Evolutionary conservation across 2,329 filamentous ascomycete species (phyloP).

Genomic region (Tolypocladium pustulatum): DNA sequence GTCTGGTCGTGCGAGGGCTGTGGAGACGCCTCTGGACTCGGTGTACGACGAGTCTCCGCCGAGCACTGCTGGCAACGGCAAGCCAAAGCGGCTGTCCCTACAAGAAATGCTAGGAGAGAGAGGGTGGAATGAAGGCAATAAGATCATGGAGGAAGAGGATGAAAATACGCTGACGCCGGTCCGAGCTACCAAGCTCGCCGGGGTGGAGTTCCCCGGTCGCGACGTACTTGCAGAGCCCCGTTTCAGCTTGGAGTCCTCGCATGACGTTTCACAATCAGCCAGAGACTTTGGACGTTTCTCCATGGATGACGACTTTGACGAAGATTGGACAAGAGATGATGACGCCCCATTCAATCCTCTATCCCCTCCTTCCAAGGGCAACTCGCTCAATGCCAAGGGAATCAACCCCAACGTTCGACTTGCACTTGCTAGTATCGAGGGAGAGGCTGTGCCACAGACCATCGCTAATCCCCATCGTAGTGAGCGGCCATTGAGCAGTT

Average conservation of each 20-base stretch:
- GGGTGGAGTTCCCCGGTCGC: slow-evolving; percentile 6
- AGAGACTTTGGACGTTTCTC: slow-evolving; percentile 41
- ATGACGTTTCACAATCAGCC: slow-evolving; percentile 21
- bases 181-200: slow-evolving; percentile 22
- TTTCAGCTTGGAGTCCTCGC: slow-evolving; percentile 18
- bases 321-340: slow-evolving; percentile 50
- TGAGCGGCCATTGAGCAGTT: slow-evolving; percentile 52
- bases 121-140: slow-evolving; percentile 42
- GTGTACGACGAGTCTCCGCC: slow-evolving; percentile 74
- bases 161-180: slow-evolving; percentile 44
- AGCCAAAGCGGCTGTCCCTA: slow-evolving; percentile 45
- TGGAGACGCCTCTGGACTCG: slow-evolving; percentile 63
- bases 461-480: slow-evolving; percentile 6
- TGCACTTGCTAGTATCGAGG: slow-evolving; percentile 42
- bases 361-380: slow-evolving; percentile 41
- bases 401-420: slow-evolving; percentile 43
- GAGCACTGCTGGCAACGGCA: slow-evolving; percentile 41
- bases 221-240: slow-evolving; percentile 9
- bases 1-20: slow-evolving; percentile 54
- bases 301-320: slow-evolving; percentile 51
- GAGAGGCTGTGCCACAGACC: slow-evolving; percentile 25
- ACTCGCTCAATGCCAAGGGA: slow-evolving; percentile 41
- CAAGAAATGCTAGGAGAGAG: slow-evolving; percentile 47
- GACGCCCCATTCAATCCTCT: slow-evolving; percentile 43
- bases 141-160: slow-evolving; percentile 55